Conservation (phyloP, 805 yeast genomes). For the Candida nitratophila region DNA sequence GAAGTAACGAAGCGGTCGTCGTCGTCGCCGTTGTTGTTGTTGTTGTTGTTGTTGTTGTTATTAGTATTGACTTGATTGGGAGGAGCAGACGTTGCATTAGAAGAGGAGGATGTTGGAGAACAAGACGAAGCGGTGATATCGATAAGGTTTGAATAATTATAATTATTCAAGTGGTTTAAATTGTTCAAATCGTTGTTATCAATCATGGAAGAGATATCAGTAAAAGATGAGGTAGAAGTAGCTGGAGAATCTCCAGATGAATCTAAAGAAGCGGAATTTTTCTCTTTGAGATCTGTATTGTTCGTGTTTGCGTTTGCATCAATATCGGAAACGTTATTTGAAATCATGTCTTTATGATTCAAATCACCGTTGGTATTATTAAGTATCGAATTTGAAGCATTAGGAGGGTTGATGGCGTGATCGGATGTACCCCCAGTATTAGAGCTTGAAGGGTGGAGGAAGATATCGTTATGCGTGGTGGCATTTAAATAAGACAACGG, state of each 20-base stretch:
- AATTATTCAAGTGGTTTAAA: neutral
- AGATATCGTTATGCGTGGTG: neutral
- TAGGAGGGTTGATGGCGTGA: too few relatives aligned
- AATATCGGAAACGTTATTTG: too few relatives aligned
- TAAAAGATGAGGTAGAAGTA: slow-evolving; percentile 19
- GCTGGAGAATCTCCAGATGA: slow-evolving; percentile 18
- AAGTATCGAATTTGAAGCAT: too few relatives aligned
- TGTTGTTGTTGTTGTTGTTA: neutral
- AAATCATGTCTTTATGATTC: too few relatives aligned
- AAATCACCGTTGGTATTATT: too few relatives aligned
- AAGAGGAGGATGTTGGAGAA: neutral
- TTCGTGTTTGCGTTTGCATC: too few relatives aligned
- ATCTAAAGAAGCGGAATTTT: neutral
- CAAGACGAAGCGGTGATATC: neutral
- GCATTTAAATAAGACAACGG: neutral
- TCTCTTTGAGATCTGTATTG: neutral
- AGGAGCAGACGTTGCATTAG: neutral
- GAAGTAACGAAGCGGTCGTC: too few relatives aligned
- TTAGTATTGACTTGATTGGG: neutral
- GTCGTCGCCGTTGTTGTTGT: too few relatives aligned
- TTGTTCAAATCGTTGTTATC: slow-evolving; percentile 3
- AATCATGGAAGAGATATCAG: slow-evolving; percentile 15
- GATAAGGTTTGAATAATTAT: neutral
- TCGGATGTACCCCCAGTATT: too few relatives aligned
- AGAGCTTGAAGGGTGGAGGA: neutral